phyloP scores from a whole-genome alignment of 1,284 basidiomycete genomes.

The Mrakiaceae sp. region DNA sequence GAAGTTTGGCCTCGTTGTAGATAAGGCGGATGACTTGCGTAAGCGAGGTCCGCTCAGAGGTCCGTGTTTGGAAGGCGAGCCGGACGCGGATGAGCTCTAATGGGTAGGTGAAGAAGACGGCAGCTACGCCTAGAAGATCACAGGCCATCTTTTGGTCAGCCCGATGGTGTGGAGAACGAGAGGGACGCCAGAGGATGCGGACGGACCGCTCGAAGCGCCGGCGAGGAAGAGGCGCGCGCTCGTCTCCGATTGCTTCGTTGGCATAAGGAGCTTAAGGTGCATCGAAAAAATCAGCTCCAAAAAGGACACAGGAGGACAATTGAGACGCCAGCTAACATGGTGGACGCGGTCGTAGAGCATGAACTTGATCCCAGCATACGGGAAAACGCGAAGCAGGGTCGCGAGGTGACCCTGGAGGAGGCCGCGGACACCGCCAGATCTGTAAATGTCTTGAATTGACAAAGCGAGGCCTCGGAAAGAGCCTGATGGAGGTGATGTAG shows the following conservation, averaged over 20 bases:
- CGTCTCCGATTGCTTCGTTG: conserved; percentile 65
- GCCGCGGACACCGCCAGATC: conserved; percentile 57
- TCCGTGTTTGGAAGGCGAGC: conserved; percentile 75
- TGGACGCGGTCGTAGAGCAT: conserved; percentile 91
- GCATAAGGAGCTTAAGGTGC: conserved; percentile 54
- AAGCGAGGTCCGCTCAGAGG: conserved; percentile 47
- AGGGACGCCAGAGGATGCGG: neutral
- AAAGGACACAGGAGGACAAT: neutral
- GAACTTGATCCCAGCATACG: conserved; percentile 95
- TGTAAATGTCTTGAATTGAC: conserved; percentile 72
- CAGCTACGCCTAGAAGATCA: conserved; percentile 54
- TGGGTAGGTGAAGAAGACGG: conserved; percentile 87
- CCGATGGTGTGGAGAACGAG: neutral
- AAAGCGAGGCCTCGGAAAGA: conserved; percentile 74
- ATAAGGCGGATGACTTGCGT: conserved; percentile 51
- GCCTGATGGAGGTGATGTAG: conserved; percentile 38
- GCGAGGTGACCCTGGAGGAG: conserved; percentile 93
- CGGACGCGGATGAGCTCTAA: conserved; percentile 91
- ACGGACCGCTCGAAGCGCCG: conserved; percentile 70
- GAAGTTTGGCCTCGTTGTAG: conserved; percentile 50
- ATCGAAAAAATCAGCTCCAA: neutral
- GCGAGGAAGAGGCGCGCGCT: conserved; percentile 73
- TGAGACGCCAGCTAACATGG: conserved; percentile 42
- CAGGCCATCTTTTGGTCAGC: neutral
- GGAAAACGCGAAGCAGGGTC: conserved; percentile 65